Percentiles rank a stretch among this genome's conserved stretches.
These are phyloP conservation scores for Podosphaera xanthii DNA, from an alignment of 2,329 filamentous ascomycete genomes.

Conservation along the genomic window DNA sequence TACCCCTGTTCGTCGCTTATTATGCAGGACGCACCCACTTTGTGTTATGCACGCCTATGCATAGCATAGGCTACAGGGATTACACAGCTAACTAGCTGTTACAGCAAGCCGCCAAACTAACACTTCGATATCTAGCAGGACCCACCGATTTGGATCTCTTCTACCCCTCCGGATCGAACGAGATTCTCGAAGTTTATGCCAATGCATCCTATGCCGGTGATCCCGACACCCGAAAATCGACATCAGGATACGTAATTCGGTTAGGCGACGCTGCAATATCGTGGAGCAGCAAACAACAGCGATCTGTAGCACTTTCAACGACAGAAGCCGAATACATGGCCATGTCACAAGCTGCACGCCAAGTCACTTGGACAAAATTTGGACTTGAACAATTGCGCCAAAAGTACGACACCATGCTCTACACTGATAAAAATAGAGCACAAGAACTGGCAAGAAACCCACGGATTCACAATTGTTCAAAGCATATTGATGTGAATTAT, in stretches of 20 bases:
- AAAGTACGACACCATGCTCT: neutral
- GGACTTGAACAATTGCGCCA: neutral
- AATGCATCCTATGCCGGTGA: neutral
- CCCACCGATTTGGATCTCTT: neutral
- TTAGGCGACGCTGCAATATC: neutral
- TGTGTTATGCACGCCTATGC: too few species aligned
- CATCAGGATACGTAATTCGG: neutral
- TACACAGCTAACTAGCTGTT: too few species aligned
- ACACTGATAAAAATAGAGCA: neutral
- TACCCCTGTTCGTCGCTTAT: too few species aligned
- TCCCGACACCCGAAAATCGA: neutral
- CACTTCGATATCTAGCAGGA: neutral
- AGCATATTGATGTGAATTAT: neutral
- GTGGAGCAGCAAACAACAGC: neutral
- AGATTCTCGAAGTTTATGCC: neutral
- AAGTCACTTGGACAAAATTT: neutral
- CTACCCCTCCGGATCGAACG: neutral
- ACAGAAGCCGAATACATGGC: too few species aligned
- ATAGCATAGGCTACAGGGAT: too few species aligned
- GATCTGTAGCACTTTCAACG: neutral
- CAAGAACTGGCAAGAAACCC: neutral
- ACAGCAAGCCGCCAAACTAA: neutral
- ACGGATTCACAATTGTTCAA: neutral
- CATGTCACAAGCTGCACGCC: neutral
- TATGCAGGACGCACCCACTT: too few species aligned